Evolutionary conservation across 208 protist species (phyloP).

Genomic region (Crithidia sp.): DNA sequence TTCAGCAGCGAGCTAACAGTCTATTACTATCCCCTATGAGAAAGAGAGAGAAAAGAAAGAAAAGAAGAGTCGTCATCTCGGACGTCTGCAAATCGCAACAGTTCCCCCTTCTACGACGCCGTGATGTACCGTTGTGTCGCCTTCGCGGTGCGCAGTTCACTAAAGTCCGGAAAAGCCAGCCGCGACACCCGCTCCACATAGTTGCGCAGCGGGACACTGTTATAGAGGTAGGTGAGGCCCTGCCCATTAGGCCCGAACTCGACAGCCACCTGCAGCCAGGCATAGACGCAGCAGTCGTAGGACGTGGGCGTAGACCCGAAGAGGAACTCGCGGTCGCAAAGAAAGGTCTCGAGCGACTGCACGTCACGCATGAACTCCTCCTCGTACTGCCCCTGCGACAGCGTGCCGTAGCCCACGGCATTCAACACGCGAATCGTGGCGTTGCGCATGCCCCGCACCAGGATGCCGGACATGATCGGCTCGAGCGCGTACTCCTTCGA

Average conservation of each 20-base stretch:
- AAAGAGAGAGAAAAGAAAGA: slow-evolving; percentile 8
- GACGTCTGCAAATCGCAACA: too few species aligned
- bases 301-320: slow-evolving; percentile 58
- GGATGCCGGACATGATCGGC: slow-evolving; percentile 42
- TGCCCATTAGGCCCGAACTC: slow-evolving; percentile 55
- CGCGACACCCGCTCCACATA: slow-evolving; percentile 62
- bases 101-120: slow-evolving; percentile 1
- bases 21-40: neutral
- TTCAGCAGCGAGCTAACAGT: neutral
- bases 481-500: slow-evolving; percentile 55
- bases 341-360: slow-evolving; percentile 59
- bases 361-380: slow-evolving; percentile 67
- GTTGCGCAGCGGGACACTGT: slow-evolving; percentile 43
- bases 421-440: slow-evolving; percentile 57
- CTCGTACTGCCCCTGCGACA: slow-evolving; percentile 56
- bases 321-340: slow-evolving; percentile 46
- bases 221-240: slow-evolving; percentile 46
- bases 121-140: slow-evolving; percentile 62
- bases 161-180: slow-evolving; percentile 66
- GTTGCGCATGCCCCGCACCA: slow-evolving; percentile 60
- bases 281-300: slow-evolving; percentile 77
- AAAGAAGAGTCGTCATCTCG: neutral
- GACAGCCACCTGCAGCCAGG: slow-evolving; percentile 62
- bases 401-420: slow-evolving; percentile 54
- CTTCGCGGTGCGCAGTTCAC: slow-evolving; percentile 40